Conservation (phyloP, 2,329 filamentous ascomycete species). For the Grosmannia clavigera region DNA sequence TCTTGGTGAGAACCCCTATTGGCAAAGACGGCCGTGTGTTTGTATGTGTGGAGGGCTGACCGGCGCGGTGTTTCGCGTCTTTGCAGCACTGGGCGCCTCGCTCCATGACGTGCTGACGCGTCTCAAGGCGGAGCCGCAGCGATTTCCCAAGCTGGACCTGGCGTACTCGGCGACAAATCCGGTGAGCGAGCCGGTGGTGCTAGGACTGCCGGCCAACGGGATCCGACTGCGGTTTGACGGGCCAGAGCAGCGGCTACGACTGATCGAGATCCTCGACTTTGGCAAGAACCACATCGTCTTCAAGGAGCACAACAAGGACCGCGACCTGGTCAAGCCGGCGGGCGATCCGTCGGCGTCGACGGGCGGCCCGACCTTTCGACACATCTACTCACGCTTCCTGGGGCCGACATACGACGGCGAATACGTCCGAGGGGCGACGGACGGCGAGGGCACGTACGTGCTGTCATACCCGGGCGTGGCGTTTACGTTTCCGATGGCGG, state of each 20-base stretch:
- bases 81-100: conserved; percentile 71
- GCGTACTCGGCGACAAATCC: conserved; percentile 67
- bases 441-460: conserved; percentile 53
- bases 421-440: conserved; percentile 48
- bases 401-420: conserved; percentile 91
- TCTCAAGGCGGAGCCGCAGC: conserved; percentile 74
- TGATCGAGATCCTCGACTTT: conserved; percentile 89
- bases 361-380: conserved; percentile 63
- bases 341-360: conserved; percentile 9
- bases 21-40: too few species aligned
- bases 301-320: conserved; percentile 51
- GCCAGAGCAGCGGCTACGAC: conserved; percentile 74
- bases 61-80: background rate
- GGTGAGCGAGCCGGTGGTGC: conserved; percentile 59
- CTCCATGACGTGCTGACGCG: conserved; percentile 81
- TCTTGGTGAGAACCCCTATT: conserved; percentile 24
- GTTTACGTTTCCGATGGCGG: conserved; percentile 74
- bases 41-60: too few species aligned
- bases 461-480: conserved; percentile 91
- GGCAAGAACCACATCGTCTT: conserved; percentile 73
- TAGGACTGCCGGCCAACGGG: conserved; percentile 74
- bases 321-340: conserved; percentile 60
- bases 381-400: conserved; percentile 87
- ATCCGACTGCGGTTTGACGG: conserved; percentile 87
- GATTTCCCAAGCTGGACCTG: conserved; percentile 73